Base-by-base conservation (phyloP, 306 rosid species). In the Pterocarpus macrocarpus region DNA sequence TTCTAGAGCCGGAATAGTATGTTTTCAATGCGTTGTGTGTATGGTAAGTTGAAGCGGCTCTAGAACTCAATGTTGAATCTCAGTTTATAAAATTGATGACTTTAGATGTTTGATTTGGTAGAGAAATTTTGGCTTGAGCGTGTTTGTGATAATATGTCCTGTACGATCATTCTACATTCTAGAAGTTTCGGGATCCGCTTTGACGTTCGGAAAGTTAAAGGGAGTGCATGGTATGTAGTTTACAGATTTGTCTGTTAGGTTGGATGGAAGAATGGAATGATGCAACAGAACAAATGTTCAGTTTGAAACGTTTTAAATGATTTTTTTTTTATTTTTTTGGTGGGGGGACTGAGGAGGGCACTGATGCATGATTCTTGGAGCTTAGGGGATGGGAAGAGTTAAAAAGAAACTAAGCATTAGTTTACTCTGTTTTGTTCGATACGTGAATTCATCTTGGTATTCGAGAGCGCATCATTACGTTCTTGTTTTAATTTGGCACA, bases 341-440 rank as follows among this genome's bases (percentile, higher is more conserved):
- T 17, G 10, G 41, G 52, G 64, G 84, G 16, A 52, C 4, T 12
- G 58, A n/a, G 9, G 73, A 28, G 41, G 36, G 12, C 30, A 9
- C 9, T 53, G 33, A 57, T 75, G 39, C 70, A 58, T 10, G 36
- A 7, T 47, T 15, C 2, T n/a, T 75, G 58, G 64, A 64, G 73
- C 68, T 69, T 70, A 55, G 70, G 53, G 47, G 36, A 43, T 66
- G 50, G 0, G 41, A 76, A 64, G 57, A 62, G 43, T 63, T n/a
- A 36, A 36, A 52, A 55, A 11, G 6, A 28, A 58, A 17, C 45
- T 41, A 13, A 64, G 68, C 57, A 7, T 75, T 70, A 14, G 13
- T 62, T 32, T 69, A 2, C 55, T 52, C 14, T 43, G 10, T 62
- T 69, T 73, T 47, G 73, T 5, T 64, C 4, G 64, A 7, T 64